These are phyloP conservation scores for Rhodotorula kratochvilovae DNA, from an alignment of 768 basidiomycete genomes.

Conservation along the genomic window DNA sequence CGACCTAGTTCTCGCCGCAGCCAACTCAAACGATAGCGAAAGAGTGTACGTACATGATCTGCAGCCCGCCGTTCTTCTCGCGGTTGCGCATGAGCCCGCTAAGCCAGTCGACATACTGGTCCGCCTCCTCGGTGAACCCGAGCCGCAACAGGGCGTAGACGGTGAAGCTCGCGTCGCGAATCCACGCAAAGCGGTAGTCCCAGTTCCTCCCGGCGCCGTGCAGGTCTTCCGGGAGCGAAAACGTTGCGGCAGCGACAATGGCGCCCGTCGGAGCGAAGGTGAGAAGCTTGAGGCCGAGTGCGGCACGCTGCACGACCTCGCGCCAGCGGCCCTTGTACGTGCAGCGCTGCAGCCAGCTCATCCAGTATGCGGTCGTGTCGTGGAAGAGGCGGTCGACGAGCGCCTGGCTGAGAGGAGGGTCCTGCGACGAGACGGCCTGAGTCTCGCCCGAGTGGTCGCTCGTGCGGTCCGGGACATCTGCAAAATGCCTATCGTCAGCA, in stretches of 20 bases:
- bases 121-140: slow-evolving; percentile 89
- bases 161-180: slow-evolving; percentile 93
- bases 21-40: too few species aligned
- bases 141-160: slow-evolving; percentile 89
- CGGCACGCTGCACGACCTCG: slow-evolving; percentile 86
- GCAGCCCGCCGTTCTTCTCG: slow-evolving; percentile 74
- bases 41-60: slow-evolving; percentile 66
- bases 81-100: slow-evolving; percentile 18
- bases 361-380: slow-evolving; percentile 80
- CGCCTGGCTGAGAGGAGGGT: slow-evolving; percentile 24
- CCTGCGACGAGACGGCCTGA: slow-evolving; percentile 4
- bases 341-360: slow-evolving; percentile 77
- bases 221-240: slow-evolving; percentile 71
- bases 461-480: slow-evolving; percentile 18
- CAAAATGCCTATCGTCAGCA: too few species aligned
- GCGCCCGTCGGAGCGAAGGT: slow-evolving; percentile 57
- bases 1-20: too few species aligned
- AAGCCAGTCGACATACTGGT: slow-evolving; percentile 49
- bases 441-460: neutral
- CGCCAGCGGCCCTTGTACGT: slow-evolving; percentile 93
- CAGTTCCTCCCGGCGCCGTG: slow-evolving; percentile 39
- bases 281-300: slow-evolving; percentile 71
- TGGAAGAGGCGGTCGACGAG: slow-evolving; percentile 44
- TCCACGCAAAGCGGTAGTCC: slow-evolving; percentile 51
- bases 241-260: slow-evolving; percentile 90